Conservation (phyloP, 345 rosid species). For the Dipteronia sinensis region DNA sequence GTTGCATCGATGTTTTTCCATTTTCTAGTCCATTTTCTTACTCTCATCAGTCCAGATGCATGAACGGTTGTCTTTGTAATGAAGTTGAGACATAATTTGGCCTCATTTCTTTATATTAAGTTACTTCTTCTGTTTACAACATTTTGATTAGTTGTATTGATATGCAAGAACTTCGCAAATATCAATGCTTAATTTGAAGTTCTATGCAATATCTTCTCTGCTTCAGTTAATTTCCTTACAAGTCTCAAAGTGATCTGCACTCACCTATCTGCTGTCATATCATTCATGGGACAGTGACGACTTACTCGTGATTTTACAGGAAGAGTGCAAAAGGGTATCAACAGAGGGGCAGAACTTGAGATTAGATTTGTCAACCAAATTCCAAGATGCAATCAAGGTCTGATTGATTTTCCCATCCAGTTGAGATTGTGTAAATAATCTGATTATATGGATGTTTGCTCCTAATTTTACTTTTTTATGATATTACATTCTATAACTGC, state of each 20-base stretch:
- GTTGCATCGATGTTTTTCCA: background rate
- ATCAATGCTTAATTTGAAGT: background rate
- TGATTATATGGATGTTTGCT: background rate
- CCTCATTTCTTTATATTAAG: background rate
- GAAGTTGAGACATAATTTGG: slow-evolving; percentile 5
- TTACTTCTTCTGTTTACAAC: background rate
- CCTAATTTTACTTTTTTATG: background rate
- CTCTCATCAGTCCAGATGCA: background rate
- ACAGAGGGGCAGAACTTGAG: slow-evolving; percentile 88
- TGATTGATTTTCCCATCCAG: slow-evolving; percentile 8
- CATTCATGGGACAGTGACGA: slow-evolving; percentile 15
- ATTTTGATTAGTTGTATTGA: background rate
- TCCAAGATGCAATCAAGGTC: slow-evolving; percentile 94
- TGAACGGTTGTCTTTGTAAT: background rate
- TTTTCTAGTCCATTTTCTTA: background rate
- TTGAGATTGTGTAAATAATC: slow-evolving; percentile 4
- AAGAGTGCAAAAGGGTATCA: slow-evolving; percentile 90
- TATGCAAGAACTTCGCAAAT: background rate
- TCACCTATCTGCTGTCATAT: slow-evolving; percentile 3
- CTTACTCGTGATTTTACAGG: slow-evolving; percentile 48
- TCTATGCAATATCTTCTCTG: background rate
- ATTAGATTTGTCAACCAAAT: slow-evolving; percentile 81
- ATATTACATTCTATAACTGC: background rate
- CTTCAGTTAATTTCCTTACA: background rate
- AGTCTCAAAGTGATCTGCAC: background rate